Conservation (phyloP, 371 early-diverging fungal species). For the Zopfochytrium polystomum region DNA sequence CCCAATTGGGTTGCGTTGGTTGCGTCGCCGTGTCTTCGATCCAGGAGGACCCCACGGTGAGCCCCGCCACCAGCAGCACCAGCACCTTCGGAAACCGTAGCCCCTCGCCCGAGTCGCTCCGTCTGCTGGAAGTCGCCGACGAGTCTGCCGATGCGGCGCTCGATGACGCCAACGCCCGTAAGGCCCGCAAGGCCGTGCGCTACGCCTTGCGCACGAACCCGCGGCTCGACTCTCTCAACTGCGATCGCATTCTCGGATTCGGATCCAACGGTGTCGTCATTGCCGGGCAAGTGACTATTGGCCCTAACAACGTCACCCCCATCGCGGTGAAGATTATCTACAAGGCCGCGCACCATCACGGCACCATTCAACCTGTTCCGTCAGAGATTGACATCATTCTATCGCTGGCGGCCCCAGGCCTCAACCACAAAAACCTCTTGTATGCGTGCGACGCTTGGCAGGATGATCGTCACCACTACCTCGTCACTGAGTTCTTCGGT, state of each 20-base stretch:
- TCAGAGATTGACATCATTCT: conserved; percentile 1
- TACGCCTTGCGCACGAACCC: conserved; percentile 6
- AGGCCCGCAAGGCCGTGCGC: conserved; percentile 9
- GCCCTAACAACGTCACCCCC: neutral
- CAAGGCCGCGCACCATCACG: conserved; percentile 1
- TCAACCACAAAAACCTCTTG: neutral
- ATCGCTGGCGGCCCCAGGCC: neutral
- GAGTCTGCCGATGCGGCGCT: neutral
- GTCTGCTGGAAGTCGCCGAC: too few relatives aligned
- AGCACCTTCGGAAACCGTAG: too few relatives aligned
- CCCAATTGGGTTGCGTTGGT: too few relatives aligned
- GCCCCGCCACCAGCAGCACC: too few relatives aligned
- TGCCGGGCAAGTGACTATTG: neutral
- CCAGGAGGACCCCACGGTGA: too few relatives aligned
- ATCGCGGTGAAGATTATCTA: conserved; percentile 29
- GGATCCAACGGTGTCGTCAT: conserved; percentile 21
- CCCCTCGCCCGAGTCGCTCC: too few relatives aligned
- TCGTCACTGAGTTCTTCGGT: conserved; percentile 24
- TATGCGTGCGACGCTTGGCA: conserved; percentile 7
- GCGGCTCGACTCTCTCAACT: too few relatives aligned
- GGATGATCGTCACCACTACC: conserved; percentile 18
- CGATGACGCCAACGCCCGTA: conserved; percentile 9
- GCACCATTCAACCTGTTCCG: neutral
- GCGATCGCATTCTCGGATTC: too few relatives aligned
- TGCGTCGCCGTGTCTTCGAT: too few relatives aligned